phyloP scores from a whole-genome alignment of 352 stramenopile genomes.

The Globisporangium irregulare region DNA sequence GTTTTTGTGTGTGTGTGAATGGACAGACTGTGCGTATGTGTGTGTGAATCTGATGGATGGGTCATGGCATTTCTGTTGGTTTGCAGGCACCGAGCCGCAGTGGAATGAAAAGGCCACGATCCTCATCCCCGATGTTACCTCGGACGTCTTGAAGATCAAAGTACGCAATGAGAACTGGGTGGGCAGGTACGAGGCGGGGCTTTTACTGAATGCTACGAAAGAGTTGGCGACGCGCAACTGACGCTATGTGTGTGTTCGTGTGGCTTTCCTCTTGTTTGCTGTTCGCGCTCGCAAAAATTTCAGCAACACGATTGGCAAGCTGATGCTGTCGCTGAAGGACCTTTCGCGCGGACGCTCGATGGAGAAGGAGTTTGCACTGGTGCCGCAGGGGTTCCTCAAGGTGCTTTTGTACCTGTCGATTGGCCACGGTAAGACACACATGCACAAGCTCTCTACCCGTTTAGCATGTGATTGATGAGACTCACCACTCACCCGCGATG shows the following conservation, averaged over 20 bases:
- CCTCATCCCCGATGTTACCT: slow-evolving; percentile 61
- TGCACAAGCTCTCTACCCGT: background rate
- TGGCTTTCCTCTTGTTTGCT: background rate
- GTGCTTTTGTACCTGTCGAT: slow-evolving; percentile 71
- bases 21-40: background rate
- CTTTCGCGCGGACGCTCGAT: slow-evolving; percentile 71
- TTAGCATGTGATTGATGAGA: background rate
- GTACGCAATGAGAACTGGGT: slow-evolving; percentile 81
- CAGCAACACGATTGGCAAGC: slow-evolving; percentile 70
- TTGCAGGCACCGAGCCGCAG: slow-evolving; percentile 46
- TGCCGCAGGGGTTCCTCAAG: slow-evolving; percentile 64
- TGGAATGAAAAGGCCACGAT: slow-evolving; percentile 80
- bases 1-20: background rate
- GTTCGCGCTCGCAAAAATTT: background rate
- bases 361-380: slow-evolving; percentile 77
- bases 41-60: background rate
- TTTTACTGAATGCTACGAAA: too few species aligned
- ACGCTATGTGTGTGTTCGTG: background rate
- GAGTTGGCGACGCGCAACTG: background rate
- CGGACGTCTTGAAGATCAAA: slow-evolving; percentile 65
- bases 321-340: slow-evolving; percentile 63
- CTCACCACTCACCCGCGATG: background rate
- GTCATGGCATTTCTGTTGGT: background rate
- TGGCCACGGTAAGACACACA: slow-evolving; percentile 39
- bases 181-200: slow-evolving; percentile 43